These are phyloP conservation scores for Hypoxylon crocopeplum DNA, from an alignment of 495 filamentous ascomycete species.

Conservation along the genomic window DNA sequence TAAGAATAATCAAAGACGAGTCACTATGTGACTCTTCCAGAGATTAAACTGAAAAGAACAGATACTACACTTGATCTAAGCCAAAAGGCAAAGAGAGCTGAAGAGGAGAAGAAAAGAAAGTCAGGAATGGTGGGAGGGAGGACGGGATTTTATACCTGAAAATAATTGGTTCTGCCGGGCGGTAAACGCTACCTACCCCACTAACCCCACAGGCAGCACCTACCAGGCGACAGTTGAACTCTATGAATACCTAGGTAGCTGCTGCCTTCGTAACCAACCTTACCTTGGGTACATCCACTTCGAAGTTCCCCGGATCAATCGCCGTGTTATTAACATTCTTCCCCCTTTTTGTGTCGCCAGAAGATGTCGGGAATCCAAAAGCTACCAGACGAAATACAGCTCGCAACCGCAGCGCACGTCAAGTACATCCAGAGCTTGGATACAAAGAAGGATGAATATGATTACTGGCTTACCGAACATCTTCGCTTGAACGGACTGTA, in stretches of 20 bases:
- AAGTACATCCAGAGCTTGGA: constrained; percentile 93
- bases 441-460: constrained; percentile 87
- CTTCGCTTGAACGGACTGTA: constrained; percentile 93
- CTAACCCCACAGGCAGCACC: not conserved
- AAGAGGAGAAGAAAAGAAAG: not conserved
- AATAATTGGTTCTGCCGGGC: constrained; percentile 26
- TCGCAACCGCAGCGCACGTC: constrained; percentile 80
- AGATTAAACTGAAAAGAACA: constrained; percentile 24
- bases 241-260: not conserved
- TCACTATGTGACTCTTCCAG: constrained; percentile 8
- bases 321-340: too few species aligned
- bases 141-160: not conserved
- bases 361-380: constrained; percentile 41
- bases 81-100: constrained; percentile 22
- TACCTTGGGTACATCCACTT: too few species aligned
- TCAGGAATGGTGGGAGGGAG: not conserved
- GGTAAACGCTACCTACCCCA: constrained; percentile 6
- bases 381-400: constrained; percentile 65
- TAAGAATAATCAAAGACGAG: constrained; percentile 11
- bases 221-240: not conserved
- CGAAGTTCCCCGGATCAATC: too few species aligned
- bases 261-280: too few species aligned
- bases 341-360: not conserved
- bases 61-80: constrained; percentile 29
- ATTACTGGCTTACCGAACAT: constrained; percentile 97